Conservation (phyloP, 306 rosid genomes). For the Pterocarpus santalinus region DNA sequence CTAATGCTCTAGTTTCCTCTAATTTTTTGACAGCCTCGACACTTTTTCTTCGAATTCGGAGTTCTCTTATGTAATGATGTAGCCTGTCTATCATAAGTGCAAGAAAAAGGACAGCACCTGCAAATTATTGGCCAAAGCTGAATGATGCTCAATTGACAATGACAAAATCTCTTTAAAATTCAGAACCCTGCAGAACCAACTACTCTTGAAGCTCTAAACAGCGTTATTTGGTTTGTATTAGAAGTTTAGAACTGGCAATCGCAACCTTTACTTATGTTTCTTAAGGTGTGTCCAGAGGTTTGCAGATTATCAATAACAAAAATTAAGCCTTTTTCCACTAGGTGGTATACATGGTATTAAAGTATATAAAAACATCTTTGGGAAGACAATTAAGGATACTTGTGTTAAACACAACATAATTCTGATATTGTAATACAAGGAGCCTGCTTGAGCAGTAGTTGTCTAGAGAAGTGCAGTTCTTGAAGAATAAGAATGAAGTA, state of each 20-base stretch:
- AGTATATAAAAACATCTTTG: background rate
- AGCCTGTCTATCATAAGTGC: slow-evolving; percentile 87
- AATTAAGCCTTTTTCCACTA: no score
- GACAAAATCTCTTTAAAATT: slow-evolving; percentile 18
- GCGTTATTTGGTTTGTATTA: background rate
- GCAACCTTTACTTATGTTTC: slow-evolving; percentile 7
- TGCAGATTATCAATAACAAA: no score
- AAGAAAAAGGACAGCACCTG: slow-evolving; percentile 82
- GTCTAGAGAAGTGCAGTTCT: background rate
- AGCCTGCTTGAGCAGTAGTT: slow-evolving; percentile 14
- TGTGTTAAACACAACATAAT: slow-evolving; percentile 12
- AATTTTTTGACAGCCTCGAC: slow-evolving; percentile 79
- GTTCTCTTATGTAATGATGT: slow-evolving; percentile 90
- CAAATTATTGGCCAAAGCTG: slow-evolving; percentile 48
- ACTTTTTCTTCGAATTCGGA: slow-evolving; percentile 77
- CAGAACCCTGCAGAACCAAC: slow-evolving; percentile 26
- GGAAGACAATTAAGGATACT: slow-evolving; percentile 12
- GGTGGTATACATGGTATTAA: background rate
- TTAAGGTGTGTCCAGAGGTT: slow-evolving; percentile 4
- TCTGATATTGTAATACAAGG: background rate
- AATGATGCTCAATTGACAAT: slow-evolving; percentile 24
- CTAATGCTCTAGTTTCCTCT: slow-evolving; percentile 65
- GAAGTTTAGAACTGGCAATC: background rate
- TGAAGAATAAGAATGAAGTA: background rate
- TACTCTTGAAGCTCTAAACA: slow-evolving; percentile 24